Evolutionary conservation across 495 filamentous ascomycete genomes (phyloP), one percentile per base, ranked within the genome.

Genomic region (Glarea lozoyensis): DNA sequence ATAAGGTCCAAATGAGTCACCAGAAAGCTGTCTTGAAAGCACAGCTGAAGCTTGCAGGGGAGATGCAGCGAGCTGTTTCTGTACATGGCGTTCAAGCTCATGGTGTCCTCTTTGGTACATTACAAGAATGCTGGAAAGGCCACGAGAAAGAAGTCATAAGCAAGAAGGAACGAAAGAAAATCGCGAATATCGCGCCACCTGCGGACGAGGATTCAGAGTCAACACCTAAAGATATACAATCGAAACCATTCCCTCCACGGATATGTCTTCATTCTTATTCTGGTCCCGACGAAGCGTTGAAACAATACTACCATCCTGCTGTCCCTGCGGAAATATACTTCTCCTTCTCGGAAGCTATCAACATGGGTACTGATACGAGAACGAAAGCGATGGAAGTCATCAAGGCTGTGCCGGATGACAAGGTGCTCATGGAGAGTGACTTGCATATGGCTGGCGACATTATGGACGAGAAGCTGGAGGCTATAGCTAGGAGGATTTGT

Each of bases 211-310:
- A 57, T 10, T 24, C 24, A 52, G 23, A 58, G 47, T 6, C 29
- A 36, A 43, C 41, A 20, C 44, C 36, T 20, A 36, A 24, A 10
- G 40, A 45, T 10, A 10, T 39, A 11, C 15, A 6, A 22, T 24
- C 33, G 39, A 52, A 69, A 30, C 83, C 83, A 0, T 98, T 84
- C 55, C 92, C 92, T 7, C 88, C 90, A 1, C 75, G 89, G 23
- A 81, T 97, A 52, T 98, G 92, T 56, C 71, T 98, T 52, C 92
- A 98, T 61, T 95, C 88, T 0, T 98, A 86, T 58, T 88, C 85
- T 23, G 93, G 88, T 0, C 73, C 84, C n/a, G 61, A 74, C 16
- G 80, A 92, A 29, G 72, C 76, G 19, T 54, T 94, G 21, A 83
- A 72, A 35, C 87, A 90, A 58, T 96, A 93, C 48, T 60, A 88